Conservation (phyloP, 148 eudicot species). For the Rhododendron williamsianum region DNA sequence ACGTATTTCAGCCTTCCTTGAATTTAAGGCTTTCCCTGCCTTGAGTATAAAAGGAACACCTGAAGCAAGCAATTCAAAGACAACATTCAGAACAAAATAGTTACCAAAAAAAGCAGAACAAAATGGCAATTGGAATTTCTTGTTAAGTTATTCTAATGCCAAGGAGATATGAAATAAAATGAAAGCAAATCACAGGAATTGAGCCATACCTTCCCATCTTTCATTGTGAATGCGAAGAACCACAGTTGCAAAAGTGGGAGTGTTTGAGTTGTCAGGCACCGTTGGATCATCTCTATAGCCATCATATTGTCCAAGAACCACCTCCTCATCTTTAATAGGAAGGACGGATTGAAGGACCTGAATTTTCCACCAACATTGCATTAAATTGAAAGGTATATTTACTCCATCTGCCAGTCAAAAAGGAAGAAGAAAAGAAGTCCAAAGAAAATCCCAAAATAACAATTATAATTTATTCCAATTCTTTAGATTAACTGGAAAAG, state of each 20-base stretch:
- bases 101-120: background rate
- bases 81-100: slow-evolving; percentile 2
- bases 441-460: background rate
- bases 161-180: background rate
- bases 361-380: slow-evolving; percentile 4
- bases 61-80: slow-evolving; percentile 30
- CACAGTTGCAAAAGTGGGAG: slow-evolving; percentile 92
- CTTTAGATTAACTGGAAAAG: background rate
- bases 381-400: background rate
- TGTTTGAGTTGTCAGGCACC: slow-evolving; percentile 79
- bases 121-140: slow-evolving; percentile 8
- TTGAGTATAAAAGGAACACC: slow-evolving; percentile 95
- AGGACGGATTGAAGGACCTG: slow-evolving; percentile 85
- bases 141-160: background rate
- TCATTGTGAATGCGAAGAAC: slow-evolving; percentile 78
- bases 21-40: slow-evolving; percentile 88
- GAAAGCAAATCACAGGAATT: background rate
- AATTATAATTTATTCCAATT: background rate
- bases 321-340: slow-evolving; percentile 76
- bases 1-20: slow-evolving; percentile 92
- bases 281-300: slow-evolving; percentile 90
- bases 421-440: background rate
- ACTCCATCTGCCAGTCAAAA: background rate
- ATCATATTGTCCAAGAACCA: slow-evolving; percentile 90
- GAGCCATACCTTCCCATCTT: slow-evolving; percentile 91